Evolutionary conservation across 1,139 yeast species (phyloP).

Genomic region (Pichia kudriavzevii): DNA sequence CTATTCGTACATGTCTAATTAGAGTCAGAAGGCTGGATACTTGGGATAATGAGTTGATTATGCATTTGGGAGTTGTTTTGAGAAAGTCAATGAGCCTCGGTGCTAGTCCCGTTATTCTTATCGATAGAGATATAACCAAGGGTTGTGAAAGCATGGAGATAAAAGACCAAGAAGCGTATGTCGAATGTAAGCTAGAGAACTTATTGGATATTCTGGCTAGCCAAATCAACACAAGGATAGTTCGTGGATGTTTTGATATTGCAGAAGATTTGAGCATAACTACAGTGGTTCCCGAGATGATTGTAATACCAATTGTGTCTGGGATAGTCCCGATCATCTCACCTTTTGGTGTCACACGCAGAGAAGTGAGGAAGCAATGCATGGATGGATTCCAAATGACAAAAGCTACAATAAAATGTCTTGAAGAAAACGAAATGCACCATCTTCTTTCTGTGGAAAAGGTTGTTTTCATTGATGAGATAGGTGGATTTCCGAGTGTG

Average conservation of each 20-base stretch:
- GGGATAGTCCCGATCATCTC: slow-evolving; percentile 53
- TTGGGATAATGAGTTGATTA: slow-evolving; percentile 21
- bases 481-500: slow-evolving; percentile 86
- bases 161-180: slow-evolving; percentile 9
- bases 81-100: slow-evolving; percentile 33
- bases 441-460: slow-evolving; percentile 63
- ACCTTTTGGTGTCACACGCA: slow-evolving; percentile 46
- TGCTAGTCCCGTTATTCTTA: slow-evolving; percentile 32
- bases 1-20: slow-evolving; percentile 46
- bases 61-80: slow-evolving; percentile 30
- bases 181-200: slow-evolving; percentile 6
- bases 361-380: slow-evolving; percentile 32
- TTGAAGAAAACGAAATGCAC: slow-evolving; percentile 18
- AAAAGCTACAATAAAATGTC: slow-evolving; percentile 27
- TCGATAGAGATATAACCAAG: slow-evolving; percentile 23
- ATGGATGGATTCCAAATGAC: slow-evolving; percentile 33
- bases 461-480: slow-evolving; percentile 64
- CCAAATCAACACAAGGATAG: slow-evolving; percentile 22
- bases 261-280: slow-evolving; percentile 10
- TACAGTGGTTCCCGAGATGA: slow-evolving; percentile 30
- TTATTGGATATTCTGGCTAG: slow-evolving; percentile 18
- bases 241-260: slow-evolving; percentile 31
- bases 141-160: slow-evolving; percentile 9
- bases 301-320: slow-evolving; percentile 32
- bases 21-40: slow-evolving; percentile 35